Base-by-base conservation (phyloP, 1,284 basidiomycete genomes). In the Ganoderma lingzhi region DNA sequence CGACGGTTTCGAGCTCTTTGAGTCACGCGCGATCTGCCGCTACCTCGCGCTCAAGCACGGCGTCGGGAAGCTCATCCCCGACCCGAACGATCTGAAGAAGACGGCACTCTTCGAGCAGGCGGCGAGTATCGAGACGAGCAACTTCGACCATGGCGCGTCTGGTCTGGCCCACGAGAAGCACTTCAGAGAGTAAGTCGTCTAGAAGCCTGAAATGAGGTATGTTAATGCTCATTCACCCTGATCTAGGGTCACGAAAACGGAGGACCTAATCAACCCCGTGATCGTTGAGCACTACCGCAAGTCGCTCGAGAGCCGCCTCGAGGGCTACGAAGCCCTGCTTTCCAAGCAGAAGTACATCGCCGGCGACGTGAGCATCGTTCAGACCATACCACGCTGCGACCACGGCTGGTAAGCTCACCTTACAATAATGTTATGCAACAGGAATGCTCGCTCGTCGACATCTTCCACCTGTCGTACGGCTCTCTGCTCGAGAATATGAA, bases 81-180 rank as follows among this genome's bases (percentile, higher is more conserved):
- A 64, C 59, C 65, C 77, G 63, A 77, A 66, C 68, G 76, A 81
- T 73, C 69, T 76, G 19, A 77, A 82, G 66, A 82, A 77, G 2
- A 79, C 78, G 41, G 87, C 84, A 30, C 76, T 81, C 37, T 89
- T 88, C 76, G 88, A 90, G 77, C 85, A 88, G 76, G 90, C 88
- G 0, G 83, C 82, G 37, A 84, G 83, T 32, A 79, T 87, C 73
- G 90, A 91, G 78, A 70, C 78, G 35, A 75, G 77, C 69, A 84
- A 89, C 79, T 90, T 90, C 70, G 85, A 90, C 70, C 78, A 82
- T 0, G 80, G 73, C 66, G 86, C 83, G 12, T 73, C 72, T 28
- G 79, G 76, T 12, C 79, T 87, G 35, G 81, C 82, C 9, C 66
- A 64, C 6, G 85, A 90, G 80, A 83, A 81, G 71, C 74, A 88